Base-by-base conservation (phyloP, 768 basidiomycete species). In the Mycena rosella region DNA sequence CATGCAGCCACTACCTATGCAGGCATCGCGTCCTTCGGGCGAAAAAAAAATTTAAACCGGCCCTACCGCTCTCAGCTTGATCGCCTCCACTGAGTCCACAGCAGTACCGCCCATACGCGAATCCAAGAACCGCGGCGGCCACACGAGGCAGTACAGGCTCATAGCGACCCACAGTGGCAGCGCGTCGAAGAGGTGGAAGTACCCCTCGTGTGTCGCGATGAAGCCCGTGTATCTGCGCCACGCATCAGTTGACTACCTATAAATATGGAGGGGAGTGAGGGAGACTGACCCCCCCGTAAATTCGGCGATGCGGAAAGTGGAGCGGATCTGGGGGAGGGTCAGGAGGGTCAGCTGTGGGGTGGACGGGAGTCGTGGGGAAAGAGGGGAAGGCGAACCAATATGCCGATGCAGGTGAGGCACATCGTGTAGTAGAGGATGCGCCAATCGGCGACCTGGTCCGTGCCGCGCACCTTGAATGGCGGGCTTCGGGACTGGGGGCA, bases 361-460 rank as follows among this genome's bases (percentile, higher is more conserved):
- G n/a, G n/a, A n/a, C n/a, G n/a, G n/a, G n/a, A n/a, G n/a, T n/a
- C 32, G 32, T 11, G 32, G 32, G 32, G 32, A 34, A 11, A 11
- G 32, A 11, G 32, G 11, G 6, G 30, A 24, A 20, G 27, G 77
- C 84, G 29, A 52, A 88, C 85, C 9, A 87, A 73, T 63, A 89
- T 83, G 11, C 85, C 83, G 48, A 83, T 57, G 58, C 82, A 86
- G 63, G 84, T 86, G 22, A 84, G 13, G 27, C 74, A 62, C 44
- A 86, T 62, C 5, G 81, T 81, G 22, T 32, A 67, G 27, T 79
- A 80, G 9, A 89, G 74, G 9, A 80, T 67, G 14, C 83, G 80
- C 87, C 87, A 88, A 72, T 88, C 84, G 11, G 61, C 62, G 82
- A 53, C 52, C 56, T 53, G 68, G 52, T 29, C 8, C 11, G 18